phyloP scores from a whole-genome alignment of 179 eudicot species.

The Silene coronaria region DNA sequence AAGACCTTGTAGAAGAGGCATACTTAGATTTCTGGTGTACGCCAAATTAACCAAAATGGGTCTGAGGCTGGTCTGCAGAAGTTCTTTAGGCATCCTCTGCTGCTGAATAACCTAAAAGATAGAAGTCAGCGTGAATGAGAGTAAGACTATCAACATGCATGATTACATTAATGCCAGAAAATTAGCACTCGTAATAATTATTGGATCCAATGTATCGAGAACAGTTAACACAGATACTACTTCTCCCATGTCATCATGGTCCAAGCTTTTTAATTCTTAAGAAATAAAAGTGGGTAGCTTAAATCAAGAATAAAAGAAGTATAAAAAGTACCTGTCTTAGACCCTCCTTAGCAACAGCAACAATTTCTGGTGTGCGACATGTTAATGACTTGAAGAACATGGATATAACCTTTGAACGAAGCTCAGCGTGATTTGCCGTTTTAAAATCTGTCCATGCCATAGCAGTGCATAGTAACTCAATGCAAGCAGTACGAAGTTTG shows the following conservation, averaged over 20 bases:
- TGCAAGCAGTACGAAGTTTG: slow-evolving; percentile 95
- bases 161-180: not conserved
- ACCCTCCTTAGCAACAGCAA: slow-evolving; percentile 97
- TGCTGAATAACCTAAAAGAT: slow-evolving; percentile 71
- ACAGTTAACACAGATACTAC: not conserved
- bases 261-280: not conserved
- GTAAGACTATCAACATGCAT: not conserved
- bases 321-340: slow-evolving; percentile 65
- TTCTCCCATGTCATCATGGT: not conserved
- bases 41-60: slow-evolving; percentile 94
- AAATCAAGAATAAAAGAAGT: not conserved
- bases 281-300: slow-evolving; percentile 5
- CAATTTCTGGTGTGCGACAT: slow-evolving; percentile 82
- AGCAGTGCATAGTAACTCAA: slow-evolving; percentile 94
- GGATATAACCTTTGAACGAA: slow-evolving; percentile 87
- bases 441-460: slow-evolving; percentile 98
- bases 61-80: slow-evolving; percentile 92
- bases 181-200: not conserved
- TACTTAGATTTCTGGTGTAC: slow-evolving; percentile 86
- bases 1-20: slow-evolving; percentile 97
- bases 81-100: slow-evolving; percentile 99
- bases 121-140: not conserved
- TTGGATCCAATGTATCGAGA: not conserved
- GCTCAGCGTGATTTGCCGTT: slow-evolving; percentile 74
- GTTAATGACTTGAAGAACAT: slow-evolving; percentile 99